A percentile compares a stretch with the other conserved stretches of the same genome.
Conservation (phyloP, 1,284 basidiomycete genomes). For the Filobasidium uniguttulatum region DNA sequence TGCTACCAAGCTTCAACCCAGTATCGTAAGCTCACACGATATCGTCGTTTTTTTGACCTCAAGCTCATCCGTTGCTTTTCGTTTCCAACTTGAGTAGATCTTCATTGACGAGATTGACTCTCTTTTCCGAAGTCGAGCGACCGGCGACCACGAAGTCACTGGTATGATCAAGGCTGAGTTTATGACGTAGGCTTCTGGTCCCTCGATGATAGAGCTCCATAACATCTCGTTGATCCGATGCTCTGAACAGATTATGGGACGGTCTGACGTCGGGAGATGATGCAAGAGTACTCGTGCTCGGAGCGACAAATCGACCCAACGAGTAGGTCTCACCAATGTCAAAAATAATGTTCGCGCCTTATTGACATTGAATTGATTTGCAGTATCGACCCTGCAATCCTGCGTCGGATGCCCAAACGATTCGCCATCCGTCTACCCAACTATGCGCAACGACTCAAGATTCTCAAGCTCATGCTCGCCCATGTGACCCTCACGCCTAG, state of each 20-base stretch:
- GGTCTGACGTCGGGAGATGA: slow-evolving; percentile 68
- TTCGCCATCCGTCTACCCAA: slow-evolving; percentile 80
- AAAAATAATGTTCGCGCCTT: background rate
- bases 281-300: slow-evolving; percentile 74
- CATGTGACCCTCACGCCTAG: slow-evolving; percentile 54
- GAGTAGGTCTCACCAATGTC: slow-evolving; percentile 21
- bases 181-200: slow-evolving; percentile 62
- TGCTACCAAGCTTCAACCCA: slow-evolving; percentile 59
- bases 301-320: slow-evolving; percentile 82
- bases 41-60: background rate
- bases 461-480: slow-evolving; percentile 74
- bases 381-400: slow-evolving; percentile 90
- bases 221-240: slow-evolving; percentile 1
- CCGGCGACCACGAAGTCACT: slow-evolving; percentile 91
- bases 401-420: slow-evolving; percentile 95
- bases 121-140: slow-evolving; percentile 71
- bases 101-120: slow-evolving; percentile 78
- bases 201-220: too few species aligned
- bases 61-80: background rate
- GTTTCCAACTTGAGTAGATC: slow-evolving; percentile 38
- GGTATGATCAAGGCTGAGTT: slow-evolving; percentile 99
- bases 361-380: slow-evolving; percentile 17
- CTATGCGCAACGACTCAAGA: slow-evolving; percentile 67
- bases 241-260: slow-evolving; percentile 67
- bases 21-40: slow-evolving; percentile 40